These are phyloP conservation scores for Seiridium unicorne DNA, from an alignment of 2,329 filamentous ascomycete species.

Conservation along the genomic window DNA sequence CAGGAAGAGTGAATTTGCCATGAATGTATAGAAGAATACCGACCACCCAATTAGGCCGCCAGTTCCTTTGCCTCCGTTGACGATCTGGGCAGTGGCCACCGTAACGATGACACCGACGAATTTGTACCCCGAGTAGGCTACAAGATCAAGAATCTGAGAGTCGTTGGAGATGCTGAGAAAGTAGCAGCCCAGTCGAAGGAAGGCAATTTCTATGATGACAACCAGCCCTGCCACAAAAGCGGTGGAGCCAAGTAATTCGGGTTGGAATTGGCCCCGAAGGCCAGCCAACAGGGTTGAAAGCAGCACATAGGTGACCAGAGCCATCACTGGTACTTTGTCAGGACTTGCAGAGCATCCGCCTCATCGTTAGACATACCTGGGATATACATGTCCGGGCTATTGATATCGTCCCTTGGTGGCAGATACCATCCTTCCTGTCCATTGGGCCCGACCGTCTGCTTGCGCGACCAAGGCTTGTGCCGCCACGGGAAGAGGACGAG, in stretches of 20 bases:
- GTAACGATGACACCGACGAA: constrained; percentile 96
- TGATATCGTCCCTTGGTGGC: constrained; percentile 90
- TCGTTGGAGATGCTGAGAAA: constrained; percentile 91
- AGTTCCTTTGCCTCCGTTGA: constrained; percentile 77
- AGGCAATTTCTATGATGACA: constrained; percentile 83
- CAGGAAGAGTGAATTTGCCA: constrained; percentile 93
- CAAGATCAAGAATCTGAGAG: constrained; percentile 86
- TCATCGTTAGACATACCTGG: constrained; percentile 47
- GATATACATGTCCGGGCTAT: constrained; percentile 99
- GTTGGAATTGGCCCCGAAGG: constrained; percentile 86
- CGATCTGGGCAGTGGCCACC: constrained; percentile 72
- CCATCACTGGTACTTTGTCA: constrained; percentile 65
- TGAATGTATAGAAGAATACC: constrained; percentile 87
- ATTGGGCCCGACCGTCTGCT: constrained; percentile 71
- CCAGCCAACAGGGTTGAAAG: constrained; percentile 89
- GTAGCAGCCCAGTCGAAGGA: constrained; percentile 89
- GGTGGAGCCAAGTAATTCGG: constrained; percentile 87
- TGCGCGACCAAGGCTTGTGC: constrained; percentile 95
- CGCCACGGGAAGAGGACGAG: constrained; percentile 97
- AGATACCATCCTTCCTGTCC: constrained; percentile 77
- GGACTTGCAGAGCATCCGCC: neutral
- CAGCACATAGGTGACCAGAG: constrained; percentile 94
- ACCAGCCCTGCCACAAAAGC: constrained; percentile 81
- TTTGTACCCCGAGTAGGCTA: constrained; percentile 98
- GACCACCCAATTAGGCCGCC: constrained; percentile 87